phyloP scores from a whole-genome alignment of 2,329 filamentous ascomycete genomes.

The Xylaria sp. region DNA sequence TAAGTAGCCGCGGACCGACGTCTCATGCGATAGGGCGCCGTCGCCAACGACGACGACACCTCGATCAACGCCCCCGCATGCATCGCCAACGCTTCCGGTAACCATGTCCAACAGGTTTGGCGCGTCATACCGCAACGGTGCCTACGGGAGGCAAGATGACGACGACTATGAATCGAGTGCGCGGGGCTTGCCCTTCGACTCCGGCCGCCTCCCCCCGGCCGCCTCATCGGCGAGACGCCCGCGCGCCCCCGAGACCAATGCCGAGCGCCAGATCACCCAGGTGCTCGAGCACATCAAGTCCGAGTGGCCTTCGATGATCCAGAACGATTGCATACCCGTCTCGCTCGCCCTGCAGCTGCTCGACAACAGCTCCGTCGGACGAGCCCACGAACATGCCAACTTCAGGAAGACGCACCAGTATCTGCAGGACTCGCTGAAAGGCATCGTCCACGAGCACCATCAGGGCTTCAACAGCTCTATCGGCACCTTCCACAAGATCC shows the following conservation, averaged over 20 bases:
- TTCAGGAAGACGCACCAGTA: constrained; percentile 87
- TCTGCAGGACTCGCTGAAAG: constrained; percentile 91
- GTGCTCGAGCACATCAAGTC: constrained; percentile 84
- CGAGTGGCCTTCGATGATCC: constrained; percentile 93
- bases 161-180: constrained; percentile 56
- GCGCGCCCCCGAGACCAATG: constrained; percentile 54
- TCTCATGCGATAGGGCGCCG: constrained; percentile 1
- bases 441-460: constrained; percentile 97
- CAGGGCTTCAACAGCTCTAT: constrained; percentile 99
- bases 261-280: constrained; percentile 66
- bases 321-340: constrained; percentile 88
- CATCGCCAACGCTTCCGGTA: constrained; percentile 53
- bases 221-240: constrained; percentile 41
- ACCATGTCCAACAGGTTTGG: constrained; percentile 65
- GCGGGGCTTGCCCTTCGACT: constrained; percentile 48
- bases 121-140: constrained; percentile 58
- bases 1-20: background rate
- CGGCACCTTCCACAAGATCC: constrained; percentile 98
- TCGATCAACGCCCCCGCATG: constrained; percentile 38
- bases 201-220: constrained; percentile 46
- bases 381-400: constrained; percentile 85
- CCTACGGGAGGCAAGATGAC: constrained; percentile 53
- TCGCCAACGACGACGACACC: background rate
- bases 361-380: constrained; percentile 91
- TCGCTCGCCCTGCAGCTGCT: constrained; percentile 95